Conservation (phyloP, 495 filamentous ascomycete species). For the Penicillium paradoxum region DNA sequence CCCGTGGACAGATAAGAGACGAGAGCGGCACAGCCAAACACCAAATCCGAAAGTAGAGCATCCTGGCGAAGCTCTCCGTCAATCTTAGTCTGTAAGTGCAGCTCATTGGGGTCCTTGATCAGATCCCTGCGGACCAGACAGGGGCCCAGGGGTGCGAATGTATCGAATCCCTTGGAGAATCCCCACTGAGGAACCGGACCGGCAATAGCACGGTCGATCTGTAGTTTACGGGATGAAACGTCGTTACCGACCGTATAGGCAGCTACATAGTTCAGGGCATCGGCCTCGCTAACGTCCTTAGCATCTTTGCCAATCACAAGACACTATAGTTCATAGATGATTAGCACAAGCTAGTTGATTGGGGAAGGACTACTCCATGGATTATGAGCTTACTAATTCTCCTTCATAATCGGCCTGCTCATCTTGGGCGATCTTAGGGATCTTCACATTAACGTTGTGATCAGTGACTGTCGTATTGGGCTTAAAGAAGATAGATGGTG, state of each 20-base stretch:
- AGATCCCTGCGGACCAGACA: not conserved
- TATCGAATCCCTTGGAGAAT: conserved; percentile 69
- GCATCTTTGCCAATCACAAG: conserved; percentile 60
- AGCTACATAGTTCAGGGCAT: conserved; percentile 61
- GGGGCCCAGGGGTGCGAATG: not conserved
- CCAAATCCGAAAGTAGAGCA: conserved; percentile 59
- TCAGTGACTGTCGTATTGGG: conserved; percentile 37
- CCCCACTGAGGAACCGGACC: conserved; percentile 62
- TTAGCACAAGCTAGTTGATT: not conserved
- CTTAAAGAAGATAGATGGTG: conserved; percentile 48
- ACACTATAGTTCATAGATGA: not conserved
- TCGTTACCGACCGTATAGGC: conserved; percentile 71
- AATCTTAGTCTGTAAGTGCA: not conserved
- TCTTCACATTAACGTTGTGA: conserved; percentile 33
- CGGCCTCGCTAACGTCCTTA: conserved; percentile 53
- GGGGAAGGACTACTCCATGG: not conserved
- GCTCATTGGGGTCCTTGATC: not conserved
- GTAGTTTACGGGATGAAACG: conserved; percentile 61
- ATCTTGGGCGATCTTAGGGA: conserved; percentile 47
- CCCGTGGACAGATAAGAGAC: conserved; percentile 64
- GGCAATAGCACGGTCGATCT: not conserved
- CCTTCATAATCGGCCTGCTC: conserved; percentile 49
- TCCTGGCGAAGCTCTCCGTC: conserved; percentile 61
- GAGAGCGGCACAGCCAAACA: conserved; percentile 60
- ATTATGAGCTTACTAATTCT: conserved; percentile 33